Evolutionary conservation across 768 basidiomycete genomes (phyloP).

Genomic region (Russula earlei): DNA sequence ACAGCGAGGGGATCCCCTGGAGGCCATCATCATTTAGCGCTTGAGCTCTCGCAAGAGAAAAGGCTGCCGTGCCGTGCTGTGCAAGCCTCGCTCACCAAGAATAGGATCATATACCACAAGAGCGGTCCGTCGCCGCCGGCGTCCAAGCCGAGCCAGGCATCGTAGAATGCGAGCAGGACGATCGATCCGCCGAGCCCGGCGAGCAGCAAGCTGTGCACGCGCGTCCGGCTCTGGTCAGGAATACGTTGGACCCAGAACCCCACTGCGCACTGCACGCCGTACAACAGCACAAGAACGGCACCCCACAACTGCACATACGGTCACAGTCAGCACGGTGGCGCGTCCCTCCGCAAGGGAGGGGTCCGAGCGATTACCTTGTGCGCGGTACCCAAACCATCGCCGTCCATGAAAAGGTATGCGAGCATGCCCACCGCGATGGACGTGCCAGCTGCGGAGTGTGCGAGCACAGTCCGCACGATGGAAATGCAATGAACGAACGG

Average conservation of each 20-base stretch:
- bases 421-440: no score
- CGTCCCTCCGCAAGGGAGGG: no score
- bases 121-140: neutral
- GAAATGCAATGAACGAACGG: no score
- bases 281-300: neutral
- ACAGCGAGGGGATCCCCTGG: neutral
- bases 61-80: no score
- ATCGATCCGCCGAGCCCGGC: neutral
- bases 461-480: no score
- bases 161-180: slow-evolving; percentile 3
- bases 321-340: no score
- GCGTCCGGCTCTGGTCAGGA: neutral
- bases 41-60: neutral
- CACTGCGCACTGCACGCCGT: neutral
- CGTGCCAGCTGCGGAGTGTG: no score
- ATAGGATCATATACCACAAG: neutral
- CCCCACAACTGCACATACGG: slow-evolving; percentile 6
- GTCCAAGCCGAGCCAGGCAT: slow-evolving; percentile 6
- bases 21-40: neutral
- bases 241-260: neutral
- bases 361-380: no score
- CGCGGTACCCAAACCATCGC: no score
- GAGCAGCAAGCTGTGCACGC: neutral
- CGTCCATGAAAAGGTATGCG: no score
- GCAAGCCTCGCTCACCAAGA: neutral